These are phyloP conservation scores for Metarhizium rileyi DNA, from an alignment of 2,329 filamentous ascomycete genomes.

Conservation along the genomic window DNA sequence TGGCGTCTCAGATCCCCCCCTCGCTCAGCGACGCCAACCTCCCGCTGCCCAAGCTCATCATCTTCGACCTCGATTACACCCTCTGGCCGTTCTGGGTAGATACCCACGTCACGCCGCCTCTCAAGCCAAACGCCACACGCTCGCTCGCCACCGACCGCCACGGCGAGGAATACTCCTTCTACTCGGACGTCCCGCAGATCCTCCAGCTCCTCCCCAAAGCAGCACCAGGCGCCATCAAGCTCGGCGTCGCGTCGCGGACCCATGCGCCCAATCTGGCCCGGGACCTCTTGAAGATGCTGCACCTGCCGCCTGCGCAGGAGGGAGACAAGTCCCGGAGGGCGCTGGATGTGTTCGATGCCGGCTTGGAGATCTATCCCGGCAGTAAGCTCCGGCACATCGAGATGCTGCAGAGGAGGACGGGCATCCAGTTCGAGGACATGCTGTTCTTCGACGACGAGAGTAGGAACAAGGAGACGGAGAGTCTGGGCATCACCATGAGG, in stretches of 20 bases:
- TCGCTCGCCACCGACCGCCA: conserved; percentile 40
- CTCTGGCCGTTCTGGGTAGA: conserved; percentile 99
- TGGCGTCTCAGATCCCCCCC: conserved; percentile 20
- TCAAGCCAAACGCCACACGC: conserved; percentile 40
- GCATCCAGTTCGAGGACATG: conserved; percentile 71
- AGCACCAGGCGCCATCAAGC: conserved; percentile 31
- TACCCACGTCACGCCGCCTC: conserved; percentile 72
- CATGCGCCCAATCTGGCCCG: conserved; percentile 68
- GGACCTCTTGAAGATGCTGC: conserved; percentile 69
- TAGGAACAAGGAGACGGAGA: conserved; percentile 73
- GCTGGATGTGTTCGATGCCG: conserved; percentile 50
- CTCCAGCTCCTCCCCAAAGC: conserved; percentile 39
- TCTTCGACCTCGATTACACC: conserved; percentile 96
- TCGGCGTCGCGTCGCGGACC: conserved; percentile 76
- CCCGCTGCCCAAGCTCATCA: conserved; percentile 71
- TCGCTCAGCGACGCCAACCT: conserved; percentile 42
- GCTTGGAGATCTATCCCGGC: conserved; percentile 61
- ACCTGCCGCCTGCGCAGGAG: conserved; percentile 32
- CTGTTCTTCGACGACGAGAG: conserved; percentile 93
- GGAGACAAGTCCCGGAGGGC: conserved; percentile 32
- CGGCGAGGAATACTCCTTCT: conserved; percentile 63
- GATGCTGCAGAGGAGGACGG: conserved; percentile 59
- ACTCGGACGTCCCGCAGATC: conserved; percentile 57
- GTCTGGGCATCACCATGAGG: conserved; percentile 73
- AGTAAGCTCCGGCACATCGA: conserved; percentile 83